A percentile compares a stretch with the other conserved stretches of the same genome.
Conservation (phyloP, 352 stramenopile species). For the Phytophthora colocasiae region DNA sequence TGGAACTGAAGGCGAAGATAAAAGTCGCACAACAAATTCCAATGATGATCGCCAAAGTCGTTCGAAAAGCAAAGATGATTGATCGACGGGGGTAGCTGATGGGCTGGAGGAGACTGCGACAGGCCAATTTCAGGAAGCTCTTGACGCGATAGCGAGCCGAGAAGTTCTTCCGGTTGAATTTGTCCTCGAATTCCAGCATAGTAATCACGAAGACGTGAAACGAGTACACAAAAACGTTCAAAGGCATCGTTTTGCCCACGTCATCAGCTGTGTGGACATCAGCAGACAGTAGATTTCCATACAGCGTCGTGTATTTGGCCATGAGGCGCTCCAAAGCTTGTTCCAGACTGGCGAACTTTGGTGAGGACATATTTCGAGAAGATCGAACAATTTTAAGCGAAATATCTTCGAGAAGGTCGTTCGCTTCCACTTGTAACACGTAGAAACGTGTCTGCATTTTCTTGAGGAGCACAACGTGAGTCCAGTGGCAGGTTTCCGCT, state of each 20-base stretch:
- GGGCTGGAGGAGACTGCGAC: constrained; percentile 40
- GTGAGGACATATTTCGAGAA: constrained; percentile 49
- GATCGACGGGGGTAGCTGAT: constrained; percentile 54
- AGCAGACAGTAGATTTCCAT: constrained; percentile 52
- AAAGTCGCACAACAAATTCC: constrained; percentile 73
- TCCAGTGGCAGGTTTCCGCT: constrained; percentile 65
- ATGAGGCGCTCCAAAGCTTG: constrained; percentile 58
- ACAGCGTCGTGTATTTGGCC: constrained; percentile 64
- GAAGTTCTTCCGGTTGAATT: constrained; percentile 83
- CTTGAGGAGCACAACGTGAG: constrained; percentile 66
- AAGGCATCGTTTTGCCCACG: constrained; percentile 70
- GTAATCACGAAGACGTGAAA: constrained; percentile 75
- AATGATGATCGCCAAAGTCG: constrained; percentile 66
- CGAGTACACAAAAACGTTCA: constrained; percentile 86
- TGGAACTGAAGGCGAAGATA: constrained; percentile 76
- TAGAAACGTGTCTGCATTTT: constrained; percentile 76
- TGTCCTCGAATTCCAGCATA: constrained; percentile 67
- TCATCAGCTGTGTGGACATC: constrained; percentile 54
- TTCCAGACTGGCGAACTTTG: constrained; percentile 63
- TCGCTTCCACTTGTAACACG: constrained; percentile 67
- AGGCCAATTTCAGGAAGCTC: constrained; percentile 63
- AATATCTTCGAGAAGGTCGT: constrained; percentile 77
- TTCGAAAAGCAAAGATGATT: constrained; percentile 67
- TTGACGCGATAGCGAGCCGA: constrained; percentile 54
- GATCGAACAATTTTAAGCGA: constrained; percentile 43